Evolutionary conservation across 352 stramenopile genomes (phyloP).

Genomic region (Phytophthora litchii): DNA sequence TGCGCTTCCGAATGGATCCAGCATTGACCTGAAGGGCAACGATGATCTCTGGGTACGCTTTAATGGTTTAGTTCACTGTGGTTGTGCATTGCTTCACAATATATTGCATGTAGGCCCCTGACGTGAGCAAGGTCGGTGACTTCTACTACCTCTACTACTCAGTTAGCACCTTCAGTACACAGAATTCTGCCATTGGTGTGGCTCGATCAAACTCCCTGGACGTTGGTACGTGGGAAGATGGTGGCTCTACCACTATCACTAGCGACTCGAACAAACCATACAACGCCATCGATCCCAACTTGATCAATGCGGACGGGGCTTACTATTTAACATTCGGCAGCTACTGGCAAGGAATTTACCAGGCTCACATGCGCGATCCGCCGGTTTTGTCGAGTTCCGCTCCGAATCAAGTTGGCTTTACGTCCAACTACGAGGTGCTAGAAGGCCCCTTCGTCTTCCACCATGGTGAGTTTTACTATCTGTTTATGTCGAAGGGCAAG

Average conservation of each 20-base stretch:
- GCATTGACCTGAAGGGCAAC: conserved; percentile 44
- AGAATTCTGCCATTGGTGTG: conserved; percentile 51
- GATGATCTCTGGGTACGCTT: conserved; percentile 45
- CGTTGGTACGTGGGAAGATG: conserved; percentile 46
- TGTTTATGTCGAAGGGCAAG: conserved; percentile 49
- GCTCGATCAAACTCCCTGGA: conserved; percentile 46
- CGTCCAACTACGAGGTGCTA: conserved; percentile 39
- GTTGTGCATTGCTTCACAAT: background rate
- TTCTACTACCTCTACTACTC: conserved; percentile 67
- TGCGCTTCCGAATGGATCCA: conserved; percentile 44
- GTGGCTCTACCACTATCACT: conserved; percentile 35
- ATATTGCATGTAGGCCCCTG: conserved; percentile 29
- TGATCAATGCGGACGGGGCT: conserved; percentile 30
- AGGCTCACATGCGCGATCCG: conserved; percentile 26
- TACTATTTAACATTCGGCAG: conserved; percentile 52
- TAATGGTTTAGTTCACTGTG: background rate
- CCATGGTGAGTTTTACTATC: conserved; percentile 44
- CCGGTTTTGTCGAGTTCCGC: conserved; percentile 14
- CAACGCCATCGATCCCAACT: conserved; percentile 59
- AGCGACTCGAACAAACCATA: conserved; percentile 39
- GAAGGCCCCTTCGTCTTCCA: conserved; percentile 48
- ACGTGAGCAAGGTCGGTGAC: conserved; percentile 49
- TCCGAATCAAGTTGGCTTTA: conserved; percentile 33
- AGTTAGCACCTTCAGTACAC: conserved; percentile 49
- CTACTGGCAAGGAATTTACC: conserved; percentile 43